Evolutionary conservation across 257 asterid genomes (phyloP).

Genomic region (Solanum microdontum): DNA sequence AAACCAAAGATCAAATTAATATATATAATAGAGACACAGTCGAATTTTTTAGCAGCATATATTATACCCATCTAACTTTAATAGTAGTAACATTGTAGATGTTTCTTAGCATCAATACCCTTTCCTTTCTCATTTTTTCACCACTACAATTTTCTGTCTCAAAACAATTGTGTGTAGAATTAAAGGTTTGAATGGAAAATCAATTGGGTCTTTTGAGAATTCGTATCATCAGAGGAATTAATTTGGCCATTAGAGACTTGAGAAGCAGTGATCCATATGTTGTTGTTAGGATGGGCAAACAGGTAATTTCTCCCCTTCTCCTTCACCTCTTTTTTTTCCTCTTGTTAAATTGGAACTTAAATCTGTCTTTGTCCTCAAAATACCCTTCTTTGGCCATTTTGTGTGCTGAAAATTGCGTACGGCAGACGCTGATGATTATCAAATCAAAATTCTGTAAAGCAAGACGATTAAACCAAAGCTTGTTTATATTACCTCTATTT

Average conservation of each 20-base stretch:
- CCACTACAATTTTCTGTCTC: not conserved
- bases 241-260: conserved; percentile 16
- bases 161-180: not conserved
- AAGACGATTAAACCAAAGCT: not conserved
- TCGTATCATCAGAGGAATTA: conserved; percentile 10
- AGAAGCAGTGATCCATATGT: conserved; percentile 15
- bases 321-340: not conserved
- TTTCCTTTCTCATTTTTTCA: not conserved
- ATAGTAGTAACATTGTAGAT: not conserved
- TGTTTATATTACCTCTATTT: not conserved
- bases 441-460: not conserved
- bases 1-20: not conserved
- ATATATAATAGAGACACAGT: not conserved
- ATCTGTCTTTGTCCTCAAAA: not conserved
- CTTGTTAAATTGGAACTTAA: not conserved
- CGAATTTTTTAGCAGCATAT: not conserved
- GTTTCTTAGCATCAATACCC: not conserved
- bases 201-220: conserved; percentile 15
- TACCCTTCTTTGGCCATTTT: not conserved
- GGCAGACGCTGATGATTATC: not conserved
- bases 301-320: conserved; percentile 22
- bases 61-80: not conserved
- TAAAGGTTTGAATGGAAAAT: conserved; percentile 2
- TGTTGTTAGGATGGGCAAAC: conserved; percentile 48
- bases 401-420: not conserved